Evolutionary conservation across 176 grass and related monocot species (phyloP).

Genomic region (Themeda triandra): DNA sequence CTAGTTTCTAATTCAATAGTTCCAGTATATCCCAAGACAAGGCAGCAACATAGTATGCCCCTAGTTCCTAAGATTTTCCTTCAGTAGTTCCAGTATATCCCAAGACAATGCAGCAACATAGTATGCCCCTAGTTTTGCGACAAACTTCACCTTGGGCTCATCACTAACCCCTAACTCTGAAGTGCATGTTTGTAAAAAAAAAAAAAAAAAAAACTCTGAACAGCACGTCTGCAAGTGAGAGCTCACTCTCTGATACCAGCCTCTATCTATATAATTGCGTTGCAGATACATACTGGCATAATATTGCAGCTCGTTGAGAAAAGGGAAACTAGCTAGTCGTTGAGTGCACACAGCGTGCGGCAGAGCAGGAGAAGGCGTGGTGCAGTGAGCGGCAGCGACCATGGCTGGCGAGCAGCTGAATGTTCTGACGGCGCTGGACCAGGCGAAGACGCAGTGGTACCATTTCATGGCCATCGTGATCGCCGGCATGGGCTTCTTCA

Average conservation of each 20-base stretch:
- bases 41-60: not conserved
- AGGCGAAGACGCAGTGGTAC: conserved; percentile 25
- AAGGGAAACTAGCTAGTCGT: not conserved
- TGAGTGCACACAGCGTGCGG: not conserved
- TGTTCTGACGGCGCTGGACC: conserved; percentile 50
- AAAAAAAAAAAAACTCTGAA: too few species aligned
- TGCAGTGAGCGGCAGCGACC: not conserved
- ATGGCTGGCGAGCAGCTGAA: conserved; percentile 37
- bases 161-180: not conserved
- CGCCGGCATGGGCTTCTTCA: conserved; percentile 60
- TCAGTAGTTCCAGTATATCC: not conserved
- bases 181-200: too few species aligned
- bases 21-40: not conserved
- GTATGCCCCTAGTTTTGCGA: not conserved
- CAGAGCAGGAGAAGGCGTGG: not conserved
- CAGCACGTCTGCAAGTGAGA: not conserved
- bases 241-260: not conserved
- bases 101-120: not conserved
- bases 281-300: too few species aligned
- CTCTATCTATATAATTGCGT: not conserved
- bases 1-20: too few species aligned
- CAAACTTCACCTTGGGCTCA: not conserved
- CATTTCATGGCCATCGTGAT: not conserved
- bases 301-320: not conserved
- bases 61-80: not conserved